These are phyloP conservation scores for Murraya paniculata DNA, from an alignment of 345 rosid species.

Conservation along the genomic window DNA sequence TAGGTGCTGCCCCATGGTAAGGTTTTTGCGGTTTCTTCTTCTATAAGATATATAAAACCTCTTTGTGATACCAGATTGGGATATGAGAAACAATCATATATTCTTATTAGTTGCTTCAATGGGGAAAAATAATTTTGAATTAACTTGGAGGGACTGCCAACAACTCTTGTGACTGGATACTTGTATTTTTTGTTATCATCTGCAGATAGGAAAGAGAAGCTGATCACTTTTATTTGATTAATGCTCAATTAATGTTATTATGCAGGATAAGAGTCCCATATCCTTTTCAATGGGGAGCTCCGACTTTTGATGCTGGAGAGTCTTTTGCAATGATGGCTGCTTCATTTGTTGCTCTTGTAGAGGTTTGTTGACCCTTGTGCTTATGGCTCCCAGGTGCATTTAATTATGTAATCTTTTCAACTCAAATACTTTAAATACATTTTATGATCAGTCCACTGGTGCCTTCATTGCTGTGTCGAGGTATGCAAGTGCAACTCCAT, in stretches of 20 bases:
- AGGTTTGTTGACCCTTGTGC: conserved; percentile 42
- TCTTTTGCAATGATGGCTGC: conserved; percentile 93
- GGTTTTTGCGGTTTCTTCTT: conserved; percentile 6
- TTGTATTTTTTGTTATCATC: neutral
- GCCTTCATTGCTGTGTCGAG: conserved; percentile 80
- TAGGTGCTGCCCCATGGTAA: conserved; percentile 88
- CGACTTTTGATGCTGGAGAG: conserved; percentile 95
- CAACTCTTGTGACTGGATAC: neutral
- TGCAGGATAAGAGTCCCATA: conserved; percentile 93
- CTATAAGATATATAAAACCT: neutral
- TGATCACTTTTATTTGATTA: neutral
- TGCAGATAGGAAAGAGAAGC: conserved; percentile 6
- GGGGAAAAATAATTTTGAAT: neutral
- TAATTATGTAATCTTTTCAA: neutral
- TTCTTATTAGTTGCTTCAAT: neutral
- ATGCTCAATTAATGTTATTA: conserved; percentile 5
- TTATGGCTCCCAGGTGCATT: neutral
- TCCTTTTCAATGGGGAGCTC: conserved; percentile 99
- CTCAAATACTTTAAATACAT: neutral
- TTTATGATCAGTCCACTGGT: conserved; percentile 74
- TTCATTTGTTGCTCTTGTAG: conserved; percentile 88
- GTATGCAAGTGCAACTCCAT: conserved; percentile 89
- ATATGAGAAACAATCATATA: neutral
- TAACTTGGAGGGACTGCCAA: neutral
- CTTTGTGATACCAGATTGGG: neutral